These are phyloP conservation scores for Fusarium palustre DNA, from an alignment of 2,329 filamentous ascomycete genomes.

Conservation along the genomic window DNA sequence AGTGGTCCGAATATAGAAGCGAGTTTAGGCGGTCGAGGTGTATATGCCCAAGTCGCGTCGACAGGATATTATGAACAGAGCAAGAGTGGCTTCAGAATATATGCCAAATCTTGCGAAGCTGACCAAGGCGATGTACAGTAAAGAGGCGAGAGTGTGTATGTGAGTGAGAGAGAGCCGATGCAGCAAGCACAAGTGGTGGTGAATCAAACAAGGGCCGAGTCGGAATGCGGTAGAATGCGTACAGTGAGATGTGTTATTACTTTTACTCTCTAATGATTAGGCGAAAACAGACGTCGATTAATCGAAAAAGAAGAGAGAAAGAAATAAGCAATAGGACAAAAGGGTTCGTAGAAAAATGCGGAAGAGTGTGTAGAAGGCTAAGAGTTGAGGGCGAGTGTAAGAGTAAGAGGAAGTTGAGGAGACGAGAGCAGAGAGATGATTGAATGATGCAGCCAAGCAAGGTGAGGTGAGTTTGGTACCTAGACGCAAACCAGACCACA, in stretches of 20 bases:
- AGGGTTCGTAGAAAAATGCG: slow-evolving; percentile 17
- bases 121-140: slow-evolving; percentile 4
- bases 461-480: slow-evolving; percentile 25
- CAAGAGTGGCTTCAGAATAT: neutral
- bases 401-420: slow-evolving; percentile 20
- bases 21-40: slow-evolving; percentile 32
- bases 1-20: slow-evolving; percentile 39
- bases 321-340: slow-evolving; percentile 14
- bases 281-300: slow-evolving; percentile 27
- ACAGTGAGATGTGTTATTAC: slow-evolving; percentile 28
- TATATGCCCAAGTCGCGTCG: slow-evolving; percentile 34
- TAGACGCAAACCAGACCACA: neutral
- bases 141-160: neutral
- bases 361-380: slow-evolving; percentile 13
- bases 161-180: slow-evolving; percentile 6
- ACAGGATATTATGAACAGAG: slow-evolving; percentile 13
- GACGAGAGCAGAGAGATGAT: slow-evolving; percentile 27
- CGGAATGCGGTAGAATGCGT: slow-evolving; percentile 27
- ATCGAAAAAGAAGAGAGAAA: slow-evolving; percentile 19
- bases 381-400: slow-evolving; percentile 20
- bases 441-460: slow-evolving; percentile 44
- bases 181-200: slow-evolving; percentile 23
- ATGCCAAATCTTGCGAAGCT: slow-evolving; percentile 11
- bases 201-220: slow-evolving; percentile 31
- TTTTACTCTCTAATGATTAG: slow-evolving; percentile 23